Evolutionary conservation across 1,284 basidiomycete species (phyloP), one percentile per base, ranked within the genome.

Genomic region (Sanghuangporus sanghuang): DNA sequence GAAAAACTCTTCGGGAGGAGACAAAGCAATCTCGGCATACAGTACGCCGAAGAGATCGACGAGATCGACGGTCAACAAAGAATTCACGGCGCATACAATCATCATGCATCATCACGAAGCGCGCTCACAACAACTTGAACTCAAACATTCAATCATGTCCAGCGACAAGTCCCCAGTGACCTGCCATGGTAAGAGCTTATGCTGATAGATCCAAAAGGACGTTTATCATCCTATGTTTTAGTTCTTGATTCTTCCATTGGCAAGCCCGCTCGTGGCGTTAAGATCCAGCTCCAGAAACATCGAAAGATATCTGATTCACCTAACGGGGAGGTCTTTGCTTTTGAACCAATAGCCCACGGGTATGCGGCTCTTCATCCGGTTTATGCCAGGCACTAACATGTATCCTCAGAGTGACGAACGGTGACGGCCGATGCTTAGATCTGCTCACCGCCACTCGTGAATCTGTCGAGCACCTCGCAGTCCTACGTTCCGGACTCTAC

Each of bases 401-500:
- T 39, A 21, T 27, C 16, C 7, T 3, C n/a, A 66, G 65, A n/a
- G 48, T 53, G 44, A 66, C 65, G 9, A 57, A 63, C 32, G 57
- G 52, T 16, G 62, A 66, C 40, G 65, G 65, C 4, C 57, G 65
- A 44, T 66, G 65, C 49, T 38, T 63, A 27, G 65, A 66, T 57
- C 44, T 66, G 18, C 27, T 66, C 23, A 62, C 53, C 6, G 50
- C 65, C 12, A 60, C 40, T 1, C 38, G 44, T 49, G 56, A 65
- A 21, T 63, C 65, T 46, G 53, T 57, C 40, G 62, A 63, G 53
- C 57, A 60, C 21, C 57, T 61, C 7, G 53, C 54, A 27, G 48
- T 57, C 36, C 61, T 66, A 8, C 27, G 12, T 18, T 4, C 61
- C 16, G 87, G 89, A 0, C 76, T 85, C 2, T 96, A 96, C 78